Conservation (phyloP, 768 basidiomycete species). For the Lactarius hengduanensis region DNA sequence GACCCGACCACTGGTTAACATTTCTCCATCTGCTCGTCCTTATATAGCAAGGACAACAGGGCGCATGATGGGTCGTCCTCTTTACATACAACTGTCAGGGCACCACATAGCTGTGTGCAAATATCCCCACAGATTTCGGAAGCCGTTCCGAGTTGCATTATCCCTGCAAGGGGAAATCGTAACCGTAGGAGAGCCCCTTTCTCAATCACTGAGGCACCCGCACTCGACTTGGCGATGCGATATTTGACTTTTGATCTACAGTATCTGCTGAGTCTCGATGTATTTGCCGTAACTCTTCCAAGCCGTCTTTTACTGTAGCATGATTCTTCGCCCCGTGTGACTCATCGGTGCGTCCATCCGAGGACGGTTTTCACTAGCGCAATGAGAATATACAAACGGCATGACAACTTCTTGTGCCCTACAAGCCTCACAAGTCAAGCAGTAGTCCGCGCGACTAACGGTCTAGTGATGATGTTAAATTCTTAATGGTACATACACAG, state of each 20-base stretch:
- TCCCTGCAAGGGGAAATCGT: slow-evolving; percentile 15
- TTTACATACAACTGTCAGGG: slow-evolving; percentile 3
- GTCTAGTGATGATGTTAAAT: slow-evolving; percentile 6
- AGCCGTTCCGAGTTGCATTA: slow-evolving; percentile 7
- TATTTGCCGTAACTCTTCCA: background rate
- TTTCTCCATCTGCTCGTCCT: background rate
- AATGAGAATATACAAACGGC: background rate
- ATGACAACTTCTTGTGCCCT: background rate
- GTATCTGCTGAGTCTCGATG: slow-evolving; percentile 1
- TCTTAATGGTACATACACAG: slow-evolving; percentile 9
- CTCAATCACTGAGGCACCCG: background rate
- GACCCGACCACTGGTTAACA: background rate
- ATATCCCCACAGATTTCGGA: slow-evolving; percentile 11
- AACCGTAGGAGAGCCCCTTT: background rate
- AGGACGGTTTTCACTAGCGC: background rate
- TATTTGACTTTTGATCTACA: background rate
- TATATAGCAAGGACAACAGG: background rate
- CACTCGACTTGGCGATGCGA: background rate
- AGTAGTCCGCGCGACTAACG: background rate
- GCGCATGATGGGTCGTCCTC: background rate
- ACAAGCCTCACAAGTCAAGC: background rate
- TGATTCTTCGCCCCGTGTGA: background rate
- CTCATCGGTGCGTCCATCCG: background rate
- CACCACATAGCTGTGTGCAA: background rate
- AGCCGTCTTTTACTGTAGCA: background rate